Evolutionary conservation across 306 rosid genomes (phyloP).

Genomic region (Cercis canadensis): DNA sequence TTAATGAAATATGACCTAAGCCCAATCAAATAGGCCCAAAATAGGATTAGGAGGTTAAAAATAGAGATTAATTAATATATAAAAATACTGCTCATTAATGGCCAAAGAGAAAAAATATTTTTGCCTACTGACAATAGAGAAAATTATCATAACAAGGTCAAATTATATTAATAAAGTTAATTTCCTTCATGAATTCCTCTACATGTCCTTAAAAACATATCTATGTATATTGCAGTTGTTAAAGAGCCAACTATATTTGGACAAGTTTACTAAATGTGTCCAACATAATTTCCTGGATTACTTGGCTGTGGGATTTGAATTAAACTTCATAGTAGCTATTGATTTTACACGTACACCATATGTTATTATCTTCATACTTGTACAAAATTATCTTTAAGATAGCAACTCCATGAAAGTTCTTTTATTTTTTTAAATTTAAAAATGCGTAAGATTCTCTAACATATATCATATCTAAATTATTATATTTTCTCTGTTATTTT

Average conservation of each 20-base stretch:
- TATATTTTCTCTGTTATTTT: no score
- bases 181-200: constrained; percentile 27
- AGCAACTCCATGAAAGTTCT: no score
- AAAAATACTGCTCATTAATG: no score
- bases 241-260: constrained; percentile 86
- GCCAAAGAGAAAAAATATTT: constrained; percentile 70
- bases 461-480: no score
- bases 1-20: no score
- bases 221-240: constrained; percentile 59
- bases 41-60: no score
- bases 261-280: constrained; percentile 65
- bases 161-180: constrained; percentile 31
- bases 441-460: no score
- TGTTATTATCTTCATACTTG: no score
- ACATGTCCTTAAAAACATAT: constrained; percentile 39
- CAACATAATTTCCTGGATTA: constrained; percentile 90
- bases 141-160: constrained; percentile 82
- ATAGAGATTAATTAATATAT: no score
- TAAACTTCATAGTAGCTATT: constrained; percentile 94
- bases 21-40: no score
- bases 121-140: constrained; percentile 63
- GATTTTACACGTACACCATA: constrained; percentile 99
- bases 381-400: no score
- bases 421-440: no score
- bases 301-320: constrained; percentile 89